Base-by-base conservation (phyloP, 2,329 filamentous ascomycete species). In the Colletotrichum chlorophyti region DNA sequence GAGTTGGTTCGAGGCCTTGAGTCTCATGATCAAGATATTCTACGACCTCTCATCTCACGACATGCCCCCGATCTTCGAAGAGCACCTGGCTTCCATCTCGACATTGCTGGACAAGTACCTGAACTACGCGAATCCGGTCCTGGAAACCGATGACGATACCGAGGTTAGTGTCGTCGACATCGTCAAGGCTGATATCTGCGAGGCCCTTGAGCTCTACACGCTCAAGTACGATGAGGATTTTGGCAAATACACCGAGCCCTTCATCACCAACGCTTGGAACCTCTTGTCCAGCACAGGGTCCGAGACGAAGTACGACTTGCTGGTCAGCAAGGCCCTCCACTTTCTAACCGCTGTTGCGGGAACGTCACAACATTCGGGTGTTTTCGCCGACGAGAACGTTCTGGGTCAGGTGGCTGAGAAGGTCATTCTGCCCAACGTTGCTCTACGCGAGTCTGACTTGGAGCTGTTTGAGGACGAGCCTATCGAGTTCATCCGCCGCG, bases 41-140 rank as follows among this genome's bases (percentile, higher is more conserved):
- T 95, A 95, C 77, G 96, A 99, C 74, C 86, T 99, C 49, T 97
- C 93, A n/a, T 97, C 89, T 70, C 96, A 99, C 72, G 95, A 99
- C 73, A 83, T 99, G 66, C 93, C 95, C 14, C 93, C 94, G 2
- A 88, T 95, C 65, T 96, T 99, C 72, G 95, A 99, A 79, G 90
- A 96, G 64, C 91, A 96, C 69, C 83, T 99, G 17, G 76, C 81
- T 43, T 85, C 85, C 62, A 90, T 99, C 64, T 90, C 91, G 15
- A 80, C 83, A 19, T 81, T 98, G 12, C 82, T 98, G 14, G 90
- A 97, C 76, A 98, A 97, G 74, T 99, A 99, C 73, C 83, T 99
- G 52, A 88, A 86, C 17, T 99, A 97, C 74, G 85, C 92, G 66
- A 97, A 96, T 73, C 81, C 88, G n/a, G 74, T 93, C 11, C 80